These are phyloP conservation scores for Haplosporangium sp. DNA, from an alignment of 371 early-diverging fungal genomes.

Conservation along the genomic window DNA sequence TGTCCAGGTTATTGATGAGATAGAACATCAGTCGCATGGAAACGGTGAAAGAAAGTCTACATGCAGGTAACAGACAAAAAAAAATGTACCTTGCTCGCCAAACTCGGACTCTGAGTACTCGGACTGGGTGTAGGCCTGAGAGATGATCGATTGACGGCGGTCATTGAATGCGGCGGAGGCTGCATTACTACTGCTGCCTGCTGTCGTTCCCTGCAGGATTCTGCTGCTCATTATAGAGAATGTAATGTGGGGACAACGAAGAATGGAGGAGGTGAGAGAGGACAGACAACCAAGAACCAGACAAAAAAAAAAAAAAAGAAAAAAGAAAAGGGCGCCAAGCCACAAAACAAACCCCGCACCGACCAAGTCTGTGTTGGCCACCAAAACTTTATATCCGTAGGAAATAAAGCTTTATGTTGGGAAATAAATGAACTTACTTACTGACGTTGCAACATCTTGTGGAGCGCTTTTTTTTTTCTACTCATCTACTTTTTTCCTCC, in stretches of 20 bases:
- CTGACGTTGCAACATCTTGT: too few relatives aligned
- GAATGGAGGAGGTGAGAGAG: slow-evolving; percentile 5
- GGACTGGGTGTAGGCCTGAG: slow-evolving; percentile 50
- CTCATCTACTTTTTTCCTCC: too few relatives aligned
- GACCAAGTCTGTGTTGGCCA: neutral
- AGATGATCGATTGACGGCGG: slow-evolving; percentile 39
- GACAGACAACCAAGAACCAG: neutral
- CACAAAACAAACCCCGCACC: slow-evolving; percentile 13
- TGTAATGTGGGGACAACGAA: neutral
- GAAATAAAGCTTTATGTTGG: too few relatives aligned
- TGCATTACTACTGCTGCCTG: slow-evolving; percentile 24
- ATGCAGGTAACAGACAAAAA: neutral
- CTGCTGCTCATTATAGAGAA: slow-evolving; percentile 31
- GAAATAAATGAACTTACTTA: too few relatives aligned
- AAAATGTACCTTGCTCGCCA: slow-evolving; percentile 58
- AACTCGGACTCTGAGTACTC: slow-evolving; percentile 63
- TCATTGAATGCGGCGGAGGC: slow-evolving; percentile 29
- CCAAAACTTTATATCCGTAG: too few relatives aligned
- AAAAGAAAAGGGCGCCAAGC: neutral
- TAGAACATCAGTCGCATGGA: neutral
- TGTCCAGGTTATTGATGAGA: slow-evolving; percentile 6
- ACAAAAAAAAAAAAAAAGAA: slow-evolving; percentile 7
- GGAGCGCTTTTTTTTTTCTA: too few relatives aligned
- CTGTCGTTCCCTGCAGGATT: slow-evolving; percentile 35
- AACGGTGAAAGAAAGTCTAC: neutral